Evolutionary conservation across 768 basidiomycete species (phyloP), one percentile per base, ranked within the genome.

Genomic region (Dictyophora rubrovolvata): DNA sequence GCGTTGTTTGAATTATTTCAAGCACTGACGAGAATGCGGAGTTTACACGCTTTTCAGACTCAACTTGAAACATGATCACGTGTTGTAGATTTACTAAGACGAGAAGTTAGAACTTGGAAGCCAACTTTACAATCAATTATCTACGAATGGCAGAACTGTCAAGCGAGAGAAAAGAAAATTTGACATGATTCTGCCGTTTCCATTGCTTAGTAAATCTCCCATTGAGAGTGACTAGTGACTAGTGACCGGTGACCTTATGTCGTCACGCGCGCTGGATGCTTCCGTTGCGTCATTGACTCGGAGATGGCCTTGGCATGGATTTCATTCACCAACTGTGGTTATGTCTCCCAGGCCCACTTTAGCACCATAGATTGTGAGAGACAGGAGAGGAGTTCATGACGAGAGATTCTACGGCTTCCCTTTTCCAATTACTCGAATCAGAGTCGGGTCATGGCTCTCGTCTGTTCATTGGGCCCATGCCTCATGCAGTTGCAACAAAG

Each of bases 401-500:
- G 2, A 12, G 4, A n/a, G n/a, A 42, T 12, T n/a, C n/a, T 42
- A 42, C n/a, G 42, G 11, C 42, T 42, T 42, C 42, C 4, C 2
- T 42, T 42, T 9, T n/a, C n/a, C n/a, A 14, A 42, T n/a, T 12
- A 4, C n/a, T 12, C n/a, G 14, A 42, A 42, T 42, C 42, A 12
- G 42, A n/a, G 12, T 42, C 42, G 10, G 42, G n/a, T 42, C 42
- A 42, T 42, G n/a, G 14, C n/a, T 74, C 75, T 56, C 78, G 89
- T 33, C 69, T 85, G 55, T 90, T 90, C 70, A 74, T 92, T 48
- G 89, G 89, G 0, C 86, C 89, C 3, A 77, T 90, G 74, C 88
- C 87, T 18, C 8, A 20, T 5, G 34, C 34, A 12, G 49, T 33
- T 34, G 57, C 22, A 12, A 82, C 85, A 65, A 80, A 76, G 58